Evolutionary conservation across 73 alveolate genomes (phyloP).

Genomic region (Paramecium sexaurelia): DNA sequence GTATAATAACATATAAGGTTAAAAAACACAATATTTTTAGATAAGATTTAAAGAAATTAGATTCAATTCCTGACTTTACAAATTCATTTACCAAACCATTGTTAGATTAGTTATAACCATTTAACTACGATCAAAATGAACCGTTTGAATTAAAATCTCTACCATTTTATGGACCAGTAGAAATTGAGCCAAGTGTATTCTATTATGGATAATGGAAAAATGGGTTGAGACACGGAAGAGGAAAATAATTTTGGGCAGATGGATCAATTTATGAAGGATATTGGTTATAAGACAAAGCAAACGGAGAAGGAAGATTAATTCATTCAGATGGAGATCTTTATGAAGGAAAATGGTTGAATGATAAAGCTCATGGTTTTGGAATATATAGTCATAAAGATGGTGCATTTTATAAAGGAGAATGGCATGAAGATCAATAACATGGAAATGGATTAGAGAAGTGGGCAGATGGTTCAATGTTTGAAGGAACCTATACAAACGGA

Average conservation of each 20-base stretch:
- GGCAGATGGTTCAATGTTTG: conserved; percentile 71
- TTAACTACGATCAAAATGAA: conserved; percentile 50
- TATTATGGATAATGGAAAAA: conserved; percentile 65
- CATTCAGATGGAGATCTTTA: conserved; percentile 80
- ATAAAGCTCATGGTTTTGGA: conserved; percentile 81
- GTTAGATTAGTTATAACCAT: conserved; percentile 54
- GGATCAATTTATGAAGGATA: conserved; percentile 84
- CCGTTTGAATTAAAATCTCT: conserved; percentile 42
- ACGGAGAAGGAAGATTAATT: conserved; percentile 80
- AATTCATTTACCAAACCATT: conserved; percentile 42
- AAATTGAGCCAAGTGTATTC: conserved; percentile 63
- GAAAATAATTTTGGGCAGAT: conserved; percentile 75
- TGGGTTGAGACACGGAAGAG: conserved; percentile 79
- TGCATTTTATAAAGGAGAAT: conserved; percentile 69
- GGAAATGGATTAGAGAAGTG: conserved; percentile 71
- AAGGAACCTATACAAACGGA: conserved; percentile 60
- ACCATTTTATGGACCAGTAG: conserved; percentile 67
- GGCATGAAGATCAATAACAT: conserved; percentile 68
- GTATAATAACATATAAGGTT: conserved; percentile 55
- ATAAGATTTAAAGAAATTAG: conserved; percentile 57
- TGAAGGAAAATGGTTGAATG: conserved; percentile 83
- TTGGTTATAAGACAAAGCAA: conserved; percentile 73
- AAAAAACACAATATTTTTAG: background rate
- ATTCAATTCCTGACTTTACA: conserved; percentile 65
- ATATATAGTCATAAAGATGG: conserved; percentile 72